Conservation (phyloP, 2,329 filamentous ascomycete species). For the Talaromyces sp. region DNA sequence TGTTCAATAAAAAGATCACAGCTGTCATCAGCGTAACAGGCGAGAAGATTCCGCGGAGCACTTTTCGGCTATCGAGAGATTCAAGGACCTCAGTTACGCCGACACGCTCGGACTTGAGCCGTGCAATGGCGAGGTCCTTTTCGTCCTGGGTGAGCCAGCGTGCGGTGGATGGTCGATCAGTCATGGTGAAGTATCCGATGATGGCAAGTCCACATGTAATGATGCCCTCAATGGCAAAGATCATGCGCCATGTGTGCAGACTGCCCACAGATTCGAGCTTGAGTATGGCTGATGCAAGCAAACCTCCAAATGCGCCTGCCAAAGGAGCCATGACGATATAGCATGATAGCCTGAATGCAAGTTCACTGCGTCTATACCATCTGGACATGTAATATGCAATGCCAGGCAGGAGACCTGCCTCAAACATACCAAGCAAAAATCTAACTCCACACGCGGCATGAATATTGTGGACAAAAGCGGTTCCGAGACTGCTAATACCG, state of each 20-base stretch:
- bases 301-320: constrained; percentile 60
- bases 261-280: constrained; percentile 54
- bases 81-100: constrained; percentile 62
- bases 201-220: constrained; percentile 62
- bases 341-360: constrained; percentile 89
- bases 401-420: constrained; percentile 68
- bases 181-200: constrained; percentile 62
- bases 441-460: constrained; percentile 58
- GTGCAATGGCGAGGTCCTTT: constrained; percentile 61
- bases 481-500: constrained; percentile 61
- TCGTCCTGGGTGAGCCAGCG: constrained; percentile 70
- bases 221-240: constrained; percentile 60
- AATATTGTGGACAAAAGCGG: constrained; percentile 61
- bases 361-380: constrained; percentile 79
- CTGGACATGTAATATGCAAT: constrained; percentile 70
- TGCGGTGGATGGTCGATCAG: constrained; percentile 69
- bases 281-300: constrained; percentile 59
- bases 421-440: constrained; percentile 78
- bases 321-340: constrained; percentile 75
- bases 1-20: constrained; percentile 62
- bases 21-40: constrained; percentile 59
- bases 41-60: constrained; percentile 60
- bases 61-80: constrained; percentile 58
- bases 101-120: constrained; percentile 62
- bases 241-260: constrained; percentile 56